These are phyloP conservation scores for Suhomyces canberraensis DNA, from an alignment of 805 yeast species.

Conservation along the genomic window DNA sequence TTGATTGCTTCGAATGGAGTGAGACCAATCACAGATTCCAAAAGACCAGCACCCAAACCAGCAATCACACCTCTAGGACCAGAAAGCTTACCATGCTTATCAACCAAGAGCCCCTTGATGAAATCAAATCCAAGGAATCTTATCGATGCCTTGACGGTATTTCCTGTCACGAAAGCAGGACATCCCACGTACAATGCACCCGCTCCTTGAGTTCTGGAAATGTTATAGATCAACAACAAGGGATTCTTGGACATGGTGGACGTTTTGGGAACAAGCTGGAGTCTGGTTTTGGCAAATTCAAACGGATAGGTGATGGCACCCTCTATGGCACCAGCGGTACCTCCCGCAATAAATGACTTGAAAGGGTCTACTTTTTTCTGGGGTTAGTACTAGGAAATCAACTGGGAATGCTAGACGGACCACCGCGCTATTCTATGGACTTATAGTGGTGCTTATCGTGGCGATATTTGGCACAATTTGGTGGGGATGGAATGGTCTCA, in stretches of 20 bases:
- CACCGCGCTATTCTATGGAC: too few species aligned
- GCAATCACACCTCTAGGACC: constrained; percentile 92
- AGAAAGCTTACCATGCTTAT: constrained; percentile 80
- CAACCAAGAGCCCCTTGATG: constrained; percentile 72
- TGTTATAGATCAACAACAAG: constrained; percentile 67
- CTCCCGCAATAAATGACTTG: constrained; percentile 90
- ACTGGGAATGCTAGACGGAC: background rate
- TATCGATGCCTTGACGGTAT: constrained; percentile 94
- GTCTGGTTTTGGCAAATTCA: constrained; percentile 92
- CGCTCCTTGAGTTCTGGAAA: constrained; percentile 76
- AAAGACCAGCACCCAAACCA: constrained; percentile 94
- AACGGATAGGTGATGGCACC: constrained; percentile 92
- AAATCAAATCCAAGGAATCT: constrained; percentile 90
- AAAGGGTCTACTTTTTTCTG: constrained; percentile 57
- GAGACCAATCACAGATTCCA: constrained; percentile 89
- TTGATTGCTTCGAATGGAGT: constrained; percentile 97
- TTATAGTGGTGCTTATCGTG: too few species aligned
- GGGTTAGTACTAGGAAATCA: background rate
- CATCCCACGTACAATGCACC: constrained; percentile 87
- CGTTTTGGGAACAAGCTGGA: constrained; percentile 73
- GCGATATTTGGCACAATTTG: too few species aligned
- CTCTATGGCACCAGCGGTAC: constrained; percentile 94
- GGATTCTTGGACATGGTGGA: constrained; percentile 78
- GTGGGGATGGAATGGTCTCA: too few species aligned
- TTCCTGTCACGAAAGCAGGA: constrained; percentile 94